Base-by-base conservation (phyloP, 1,284 basidiomycete genomes). In the Phlebopus sp. region DNA sequence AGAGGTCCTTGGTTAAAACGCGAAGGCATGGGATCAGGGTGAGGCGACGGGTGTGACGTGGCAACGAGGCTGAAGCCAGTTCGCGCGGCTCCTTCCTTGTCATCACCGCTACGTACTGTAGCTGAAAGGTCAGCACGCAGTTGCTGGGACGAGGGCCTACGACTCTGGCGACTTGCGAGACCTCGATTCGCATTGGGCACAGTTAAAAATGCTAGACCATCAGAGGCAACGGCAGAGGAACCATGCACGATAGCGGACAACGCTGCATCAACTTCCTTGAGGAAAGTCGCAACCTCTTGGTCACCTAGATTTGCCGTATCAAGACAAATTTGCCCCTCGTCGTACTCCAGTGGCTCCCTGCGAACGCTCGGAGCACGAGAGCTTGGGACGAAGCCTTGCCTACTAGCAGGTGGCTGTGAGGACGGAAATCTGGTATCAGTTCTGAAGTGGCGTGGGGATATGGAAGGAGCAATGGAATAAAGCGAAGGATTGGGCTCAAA, bases 21-120 rank as follows among this genome's bases (percentile, higher is more conserved):
- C 18, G 60, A 66, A 45, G 63, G 21, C 4, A 61, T 57, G 51
- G 49, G 44, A 51, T 63, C 63, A 51, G 62, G 44, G 30, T 60
- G 61, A 31, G 52, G 30, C 34, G 60, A 48, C 8, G 35, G 27
- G 44, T 63, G 59, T 18, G 62, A 52, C 49, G 59, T 58, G 29
- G 60, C 59, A 64, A 66, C 58, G 59, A 64, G 62, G 62, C 63
- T 62, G 42, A 64, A 64, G 11, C 60, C 60, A 37, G 60, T 49
- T 23, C 63, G 59, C 5, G 60, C 44, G 23, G 63, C 42, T 42
- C 44, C 39, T 30, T 63, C 63, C 44, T 54, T 66, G 37, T 62
- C 63, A 51, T 59, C 44, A 30, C 27, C 58, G 47, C 51, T 52
- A 31, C 62, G 52, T 18, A 65, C 17, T 14, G 59, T 62, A 40